Base-by-base conservation (phyloP, 805 yeast species). In the Wickerhamiella kurtzmanii region DNA sequence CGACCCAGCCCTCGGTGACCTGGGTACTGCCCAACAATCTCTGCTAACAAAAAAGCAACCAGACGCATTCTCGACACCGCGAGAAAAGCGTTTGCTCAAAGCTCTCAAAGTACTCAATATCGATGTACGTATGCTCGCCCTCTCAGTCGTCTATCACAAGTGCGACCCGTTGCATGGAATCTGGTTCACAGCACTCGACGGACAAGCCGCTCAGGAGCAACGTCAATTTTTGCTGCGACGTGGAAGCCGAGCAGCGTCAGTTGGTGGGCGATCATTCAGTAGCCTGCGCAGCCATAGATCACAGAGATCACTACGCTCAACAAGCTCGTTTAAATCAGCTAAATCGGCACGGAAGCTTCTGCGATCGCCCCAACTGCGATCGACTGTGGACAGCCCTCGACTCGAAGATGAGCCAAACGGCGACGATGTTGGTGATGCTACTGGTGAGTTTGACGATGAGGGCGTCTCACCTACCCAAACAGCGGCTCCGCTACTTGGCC, bases 1-100 rank as follows among this genome's bases (percentile, higher is more conserved):
- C 6, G 70, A 72, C 50, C 76, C 77, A 1, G 68, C 75, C 45
- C 60, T 80, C 39, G 69, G 72, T 0, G 67, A 64, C 46, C 77
- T 79, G 0, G 50, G 57, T 1, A 47, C 56, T 2, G 70, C 73
- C 37, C 53, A 76, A 16, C 71, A 70, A 1, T 61, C 61, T 66
- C 41, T 66, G 57, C 41, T 43, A 5, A 16, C 20, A 4, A n/a
- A 35, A n/a, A 19, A 43, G n/a, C 58, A 64, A 35, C 60, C 67
- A 1, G 61, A 63, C 5, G 63, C 65, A 2, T 54, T 56, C 42
- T 35, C 51, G 9, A 46, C 56, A 5, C 37, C 37, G 8, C 50
- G 43, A 17, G 60, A 56, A 35, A 47, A 53, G n/a, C 44, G 50
- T 5, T 45, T 53, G 3, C 46, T 57, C 16, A 57, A 57, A 42